Evolutionary conservation across 1,284 basidiomycete genomes (phyloP), one percentile per base, ranked within the genome.

Genomic region (Coniophora puteana): DNA sequence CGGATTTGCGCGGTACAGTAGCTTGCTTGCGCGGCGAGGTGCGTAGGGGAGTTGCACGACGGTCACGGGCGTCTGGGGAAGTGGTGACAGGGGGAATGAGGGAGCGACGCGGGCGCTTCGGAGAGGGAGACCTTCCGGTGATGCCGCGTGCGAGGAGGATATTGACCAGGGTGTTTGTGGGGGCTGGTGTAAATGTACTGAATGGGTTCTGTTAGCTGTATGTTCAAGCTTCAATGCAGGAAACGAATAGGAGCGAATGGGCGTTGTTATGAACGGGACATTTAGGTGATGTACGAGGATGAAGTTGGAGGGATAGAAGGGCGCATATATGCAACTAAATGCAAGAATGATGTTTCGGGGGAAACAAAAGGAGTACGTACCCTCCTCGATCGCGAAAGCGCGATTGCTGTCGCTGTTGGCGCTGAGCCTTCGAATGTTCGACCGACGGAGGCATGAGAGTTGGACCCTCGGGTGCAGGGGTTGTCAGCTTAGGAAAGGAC

Each of bases 341-440:
- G 22, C 16, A 36, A 16, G 13, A 21, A 39, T 6, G 16, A 8
- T 13, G 17, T 5, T 20, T 8, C 22, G 8, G 16, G 20, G 25
- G 17, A n/a, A 18, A 30, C 28, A 27, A 30, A 31, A n/a, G 16
- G 20, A 24, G 35, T 20, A 66, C 74, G 47, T 29, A 81, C 80
- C 79, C 80, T 46, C 80, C 80, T 38, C 80, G 71, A 57, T 80
- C 75, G 33, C 80, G 68, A 53, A 79, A 77, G 22, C 80, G 67
- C 28, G 76, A 66, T 49, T 81, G 76, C 43, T 74, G 76, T 27
- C 76, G 69, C 47, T 78, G 66, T 11, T 73, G 51, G 30, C 80
- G 72, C 35, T 76, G 61, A 0, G 71, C 69, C 35, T 76, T 66
- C 53, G 80, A 82, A 34, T 74, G 75, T 40, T 75, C 70, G 16